Conservation (phyloP, 768 basidiomycete species). For the Russula ochroleuca region DNA sequence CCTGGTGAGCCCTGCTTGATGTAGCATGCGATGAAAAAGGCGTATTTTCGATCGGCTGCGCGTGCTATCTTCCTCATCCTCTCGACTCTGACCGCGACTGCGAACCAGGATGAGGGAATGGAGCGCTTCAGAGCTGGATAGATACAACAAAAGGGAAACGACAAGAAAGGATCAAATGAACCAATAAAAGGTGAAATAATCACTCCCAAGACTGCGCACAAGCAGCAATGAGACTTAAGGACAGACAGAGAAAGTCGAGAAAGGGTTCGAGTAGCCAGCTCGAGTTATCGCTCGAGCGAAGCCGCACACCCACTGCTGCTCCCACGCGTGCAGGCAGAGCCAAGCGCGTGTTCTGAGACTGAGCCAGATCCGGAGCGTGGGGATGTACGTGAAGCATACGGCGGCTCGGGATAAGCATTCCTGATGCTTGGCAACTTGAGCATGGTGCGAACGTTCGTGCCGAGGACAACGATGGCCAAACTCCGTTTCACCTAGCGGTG, state of each 20-base stretch:
- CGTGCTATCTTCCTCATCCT: too few relatives aligned
- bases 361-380: constrained; percentile 33
- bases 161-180: neutral
- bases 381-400: constrained; percentile 29
- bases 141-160: constrained; percentile 6
- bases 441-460: too few relatives aligned
- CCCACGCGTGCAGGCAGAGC: constrained; percentile 26
- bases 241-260: neutral
- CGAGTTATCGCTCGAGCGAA: constrained; percentile 21
- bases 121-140: constrained; percentile 5
- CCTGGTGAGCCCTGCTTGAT: too few relatives aligned
- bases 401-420: constrained; percentile 56
- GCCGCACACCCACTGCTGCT: constrained; percentile 19
- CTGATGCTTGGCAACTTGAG: constrained; percentile 67
- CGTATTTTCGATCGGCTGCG: too few relatives aligned
- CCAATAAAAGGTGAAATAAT: neutral
- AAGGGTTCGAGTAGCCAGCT: neutral
- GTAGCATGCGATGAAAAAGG: too few relatives aligned
- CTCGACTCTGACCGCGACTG: too few relatives aligned
- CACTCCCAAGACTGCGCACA: neutral
- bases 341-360: constrained; percentile 29
- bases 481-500: too few relatives aligned
- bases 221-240: neutral
- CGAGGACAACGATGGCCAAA: too few relatives aligned
- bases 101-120: neutral